phyloP scores from a whole-genome alignment of 2,329 filamentous ascomycete species.

The Cordyceps sp. region DNA sequence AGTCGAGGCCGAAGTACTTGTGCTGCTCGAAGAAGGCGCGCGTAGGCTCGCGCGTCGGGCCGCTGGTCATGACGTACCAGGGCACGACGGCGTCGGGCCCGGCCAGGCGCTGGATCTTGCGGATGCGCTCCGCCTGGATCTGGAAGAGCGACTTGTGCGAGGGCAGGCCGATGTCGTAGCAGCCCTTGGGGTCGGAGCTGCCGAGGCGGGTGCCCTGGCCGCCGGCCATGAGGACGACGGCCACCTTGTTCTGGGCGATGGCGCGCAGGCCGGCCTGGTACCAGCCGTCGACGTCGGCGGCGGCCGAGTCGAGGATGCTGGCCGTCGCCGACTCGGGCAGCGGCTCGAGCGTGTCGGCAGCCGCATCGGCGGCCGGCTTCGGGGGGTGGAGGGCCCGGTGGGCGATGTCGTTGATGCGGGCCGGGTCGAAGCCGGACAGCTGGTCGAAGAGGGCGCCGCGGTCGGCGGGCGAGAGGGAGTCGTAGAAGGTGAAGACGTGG shows the following conservation, averaged over 20 bases:
- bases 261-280: slow-evolving; percentile 71
- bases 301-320: slow-evolving; percentile 77
- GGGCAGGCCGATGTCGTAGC: slow-evolving; percentile 89
- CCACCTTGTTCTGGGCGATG: slow-evolving; percentile 57
- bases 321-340: slow-evolving; percentile 75
- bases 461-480: slow-evolving; percentile 55
- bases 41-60: slow-evolving; percentile 81
- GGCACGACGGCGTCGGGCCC: slow-evolving; percentile 51
- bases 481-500: slow-evolving; percentile 69
- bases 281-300: slow-evolving; percentile 67
- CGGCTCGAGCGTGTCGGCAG: slow-evolving; percentile 53
- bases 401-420: slow-evolving; percentile 75
- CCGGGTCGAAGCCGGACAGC: slow-evolving; percentile 65
- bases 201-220: slow-evolving; percentile 90
- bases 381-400: slow-evolving; percentile 67
- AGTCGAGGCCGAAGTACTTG: slow-evolving; percentile 75
- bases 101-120: slow-evolving; percentile 69
- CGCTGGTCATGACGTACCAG: slow-evolving; percentile 99
- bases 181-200: slow-evolving; percentile 91
- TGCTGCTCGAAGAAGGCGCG: slow-evolving; percentile 83
- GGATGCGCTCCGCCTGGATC: slow-evolving; percentile 89
- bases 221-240: slow-evolving; percentile 90
- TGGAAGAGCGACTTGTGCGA: slow-evolving; percentile 93
- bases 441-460: slow-evolving; percentile 70
- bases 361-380: slow-evolving; percentile 41